Evolutionary conservation across 352 stramenopile genomes (phyloP).

Genomic region (Phytophthora capsici): DNA sequence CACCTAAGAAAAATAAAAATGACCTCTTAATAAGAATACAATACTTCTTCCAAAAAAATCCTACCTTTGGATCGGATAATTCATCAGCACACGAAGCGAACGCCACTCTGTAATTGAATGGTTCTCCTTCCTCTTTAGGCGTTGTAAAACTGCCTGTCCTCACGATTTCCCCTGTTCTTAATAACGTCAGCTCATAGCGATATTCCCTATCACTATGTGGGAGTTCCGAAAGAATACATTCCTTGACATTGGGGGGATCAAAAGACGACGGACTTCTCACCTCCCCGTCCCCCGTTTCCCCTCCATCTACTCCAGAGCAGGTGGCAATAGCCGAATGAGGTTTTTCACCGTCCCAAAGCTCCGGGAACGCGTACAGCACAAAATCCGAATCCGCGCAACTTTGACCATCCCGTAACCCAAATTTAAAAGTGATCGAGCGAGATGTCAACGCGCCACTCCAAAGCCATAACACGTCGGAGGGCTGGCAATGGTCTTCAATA

Average conservation of each 20-base stretch:
- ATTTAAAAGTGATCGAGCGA: conserved; percentile 72
- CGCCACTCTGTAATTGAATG: conserved; percentile 72
- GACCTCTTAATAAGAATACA: conserved; percentile 20
- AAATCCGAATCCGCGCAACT: conserved; percentile 56
- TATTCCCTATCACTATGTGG: conserved; percentile 59
- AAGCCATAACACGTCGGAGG: conserved; percentile 67
- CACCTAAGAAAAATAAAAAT: conserved; percentile 38
- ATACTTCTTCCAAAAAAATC: conserved; percentile 2
- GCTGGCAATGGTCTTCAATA: conserved; percentile 30
- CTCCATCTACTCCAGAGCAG: conserved; percentile 39
- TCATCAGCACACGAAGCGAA: conserved; percentile 88
- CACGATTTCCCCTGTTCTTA: conserved; percentile 40
- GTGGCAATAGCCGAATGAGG: conserved; percentile 54
- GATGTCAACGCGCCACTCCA: conserved; percentile 77
- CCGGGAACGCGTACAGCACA: conserved; percentile 62
- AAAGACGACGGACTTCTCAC: conserved; percentile 36
- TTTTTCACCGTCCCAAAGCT: conserved; percentile 47
- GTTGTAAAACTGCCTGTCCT: conserved; percentile 57
- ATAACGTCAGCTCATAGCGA: conserved; percentile 63
- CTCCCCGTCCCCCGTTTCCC: conserved; percentile 32
- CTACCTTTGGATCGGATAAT: conserved; percentile 68
- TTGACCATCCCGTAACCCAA: conserved; percentile 66
- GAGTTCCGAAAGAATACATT: conserved; percentile 56
- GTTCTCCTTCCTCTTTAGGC: conserved; percentile 45
- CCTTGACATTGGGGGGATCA: conserved; percentile 43